Evolutionary conservation across 1,284 basidiomycete species (phyloP), one percentile per base, ranked within the genome.

Genomic region (Sanghuangporus weigelae): DNA sequence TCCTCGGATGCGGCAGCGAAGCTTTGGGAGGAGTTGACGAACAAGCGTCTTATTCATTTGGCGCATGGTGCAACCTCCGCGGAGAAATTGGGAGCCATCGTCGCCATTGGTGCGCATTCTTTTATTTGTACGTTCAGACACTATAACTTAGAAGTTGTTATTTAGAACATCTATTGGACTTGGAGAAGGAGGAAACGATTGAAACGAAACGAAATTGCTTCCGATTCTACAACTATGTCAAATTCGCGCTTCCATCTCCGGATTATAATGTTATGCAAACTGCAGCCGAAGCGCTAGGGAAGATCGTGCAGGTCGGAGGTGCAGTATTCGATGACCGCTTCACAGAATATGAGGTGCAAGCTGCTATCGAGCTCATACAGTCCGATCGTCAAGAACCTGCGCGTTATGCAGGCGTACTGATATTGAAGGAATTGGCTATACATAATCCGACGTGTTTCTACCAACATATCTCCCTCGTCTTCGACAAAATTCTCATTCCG

Each of bases 201-300:
- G 90, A 91, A 71, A 85, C 86, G 44, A 88, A 86, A 69, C 79
- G 84, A 44, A 89, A 89, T 66, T 83, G 93, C 44, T 95, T 90
- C 74, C 85, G 93, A 44, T 91, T 95, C 75, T 95, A 92, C 80
- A 94, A 95, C 77, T 95, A 95, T 77, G 90, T 94, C 75, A 93
- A 93, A 72, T 84, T 89, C 54, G 84, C 94, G 26, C 81, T 95
- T 19, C 93, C 92, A 7, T 90, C 91, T 72, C 82, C 84, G 67
- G 93, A 95, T 73, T 84, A 91, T 69, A 89, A 88, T 72, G 89
- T 95, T 70, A 95, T 95, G 93, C 81, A 94, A 55, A 87, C 90
- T 1, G 93, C 92, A 1, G 93, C 93, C 23, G 93, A 92, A 72
- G 92, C 90, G 1, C 81, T 94, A 23, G 92, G 92, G 0, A 84